phyloP scores from a whole-genome alignment of 768 basidiomycete species.

The Mycena indigotica region DNA sequence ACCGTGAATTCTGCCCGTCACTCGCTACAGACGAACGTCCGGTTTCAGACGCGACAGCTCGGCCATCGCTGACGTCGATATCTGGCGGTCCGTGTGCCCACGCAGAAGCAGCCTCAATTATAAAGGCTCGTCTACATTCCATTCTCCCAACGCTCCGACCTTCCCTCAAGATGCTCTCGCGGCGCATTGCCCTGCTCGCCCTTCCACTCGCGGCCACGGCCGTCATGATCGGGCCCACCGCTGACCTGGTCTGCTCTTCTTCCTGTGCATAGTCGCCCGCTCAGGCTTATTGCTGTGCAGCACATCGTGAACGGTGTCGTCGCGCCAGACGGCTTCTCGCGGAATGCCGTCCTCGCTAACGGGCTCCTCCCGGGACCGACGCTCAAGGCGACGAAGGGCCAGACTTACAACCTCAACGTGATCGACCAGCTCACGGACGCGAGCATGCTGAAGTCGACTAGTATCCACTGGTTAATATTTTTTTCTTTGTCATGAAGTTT shows the following conservation, averaged over 20 bases:
- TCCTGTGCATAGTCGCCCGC: neutral
- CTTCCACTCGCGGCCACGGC: neutral
- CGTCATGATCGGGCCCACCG: neutral
- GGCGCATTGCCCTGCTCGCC: neutral
- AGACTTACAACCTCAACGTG: conserved; percentile 38
- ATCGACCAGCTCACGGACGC: conserved; percentile 39
- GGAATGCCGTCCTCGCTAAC: conserved; percentile 45
- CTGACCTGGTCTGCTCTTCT: neutral
- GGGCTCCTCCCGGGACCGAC: conserved; percentile 40
- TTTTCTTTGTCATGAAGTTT: neutral
- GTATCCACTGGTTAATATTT: conserved; percentile 38
- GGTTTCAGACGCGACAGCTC: neutral
- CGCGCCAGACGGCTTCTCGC: conserved; percentile 39
- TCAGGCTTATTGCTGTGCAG: neutral
- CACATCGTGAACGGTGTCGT: conserved; percentile 36
- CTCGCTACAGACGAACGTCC: neutral
- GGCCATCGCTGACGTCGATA: neutral
- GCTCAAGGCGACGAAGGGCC: conserved; percentile 40
- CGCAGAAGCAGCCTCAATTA: no score
- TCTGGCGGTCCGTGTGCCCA: no score
- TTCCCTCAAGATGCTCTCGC: neutral
- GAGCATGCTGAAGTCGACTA: conserved; percentile 34
- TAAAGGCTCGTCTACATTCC: no score
- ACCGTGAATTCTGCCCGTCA: neutral
- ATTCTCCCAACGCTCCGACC: no score